These are phyloP conservation scores for Hypoxylon sp. DNA, from an alignment of 2,329 filamentous ascomycete species.

Conservation along the genomic window DNA sequence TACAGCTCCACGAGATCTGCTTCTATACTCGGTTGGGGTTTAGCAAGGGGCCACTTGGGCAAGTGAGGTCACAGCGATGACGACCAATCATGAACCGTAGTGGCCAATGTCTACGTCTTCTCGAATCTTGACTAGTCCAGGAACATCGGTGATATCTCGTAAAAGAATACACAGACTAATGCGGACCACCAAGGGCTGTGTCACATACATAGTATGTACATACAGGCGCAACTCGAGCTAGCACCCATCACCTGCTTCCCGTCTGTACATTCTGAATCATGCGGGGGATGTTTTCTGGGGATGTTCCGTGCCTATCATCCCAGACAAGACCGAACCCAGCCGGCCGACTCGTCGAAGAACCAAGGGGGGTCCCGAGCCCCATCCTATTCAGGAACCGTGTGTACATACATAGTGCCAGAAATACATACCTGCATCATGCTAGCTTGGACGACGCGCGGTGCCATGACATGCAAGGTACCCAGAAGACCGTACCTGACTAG, in stretches of 20 bases:
- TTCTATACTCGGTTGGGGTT: constrained; percentile 8
- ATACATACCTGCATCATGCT: neutral
- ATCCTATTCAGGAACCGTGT: neutral
- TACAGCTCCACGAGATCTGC: constrained; percentile 12
- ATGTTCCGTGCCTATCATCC: constrained; percentile 31
- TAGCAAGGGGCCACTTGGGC: constrained; percentile 12
- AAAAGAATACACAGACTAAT: constrained; percentile 3
- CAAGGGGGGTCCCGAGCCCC: neutral
- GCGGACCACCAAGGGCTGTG: constrained; percentile 1
- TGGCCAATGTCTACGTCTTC: constrained; percentile 29
- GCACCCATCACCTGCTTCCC: constrained; percentile 13
- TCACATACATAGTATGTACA: too few relatives aligned
- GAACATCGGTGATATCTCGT: constrained; percentile 33
- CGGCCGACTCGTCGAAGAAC: constrained; percentile 20
- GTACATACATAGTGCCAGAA: neutral
- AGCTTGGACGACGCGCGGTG: too few relatives aligned
- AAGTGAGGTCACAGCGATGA: constrained; percentile 9
- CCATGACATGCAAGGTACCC: too few relatives aligned
- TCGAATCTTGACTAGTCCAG: constrained; percentile 33
- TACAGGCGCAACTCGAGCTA: too few relatives aligned
- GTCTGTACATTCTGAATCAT: constrained; percentile 9
- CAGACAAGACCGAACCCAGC: constrained; percentile 3
- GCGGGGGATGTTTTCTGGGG: constrained; percentile 23
- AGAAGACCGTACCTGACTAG: neutral
- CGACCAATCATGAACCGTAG: constrained; percentile 24